Evolutionary conservation across 345 rosid species (phyloP).

Genomic region (Citrus medica): DNA sequence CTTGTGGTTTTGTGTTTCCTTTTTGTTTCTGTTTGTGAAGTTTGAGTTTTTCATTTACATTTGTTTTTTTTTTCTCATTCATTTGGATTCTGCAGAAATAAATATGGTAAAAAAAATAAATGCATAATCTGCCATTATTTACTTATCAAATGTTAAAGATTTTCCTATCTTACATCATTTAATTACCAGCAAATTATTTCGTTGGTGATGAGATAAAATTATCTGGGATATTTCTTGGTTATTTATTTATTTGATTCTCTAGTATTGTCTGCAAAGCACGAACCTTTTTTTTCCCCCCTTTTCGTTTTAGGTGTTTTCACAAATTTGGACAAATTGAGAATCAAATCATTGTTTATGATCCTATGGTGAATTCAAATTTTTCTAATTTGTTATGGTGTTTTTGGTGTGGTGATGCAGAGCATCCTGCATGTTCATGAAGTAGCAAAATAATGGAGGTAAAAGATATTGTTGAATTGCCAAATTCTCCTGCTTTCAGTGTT

Average conservation of each 20-base stretch:
- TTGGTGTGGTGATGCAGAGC: slow-evolving; percentile 1
- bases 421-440: not conserved
- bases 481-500: slow-evolving; percentile 36
- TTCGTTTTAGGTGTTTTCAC: not conserved
- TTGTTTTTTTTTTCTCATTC: no score
- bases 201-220: not conserved
- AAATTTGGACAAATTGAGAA: not conserved
- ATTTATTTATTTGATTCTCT: not conserved
- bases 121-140: not conserved
- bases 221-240: not conserved
- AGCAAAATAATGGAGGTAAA: slow-evolving; percentile 32
- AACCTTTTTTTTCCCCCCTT: not conserved
- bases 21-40: not conserved
- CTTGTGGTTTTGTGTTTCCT: not conserved
- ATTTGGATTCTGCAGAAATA: not conserved
- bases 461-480: slow-evolving; percentile 35
- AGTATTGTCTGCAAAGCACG: not conserved
- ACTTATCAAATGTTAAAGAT: not conserved
- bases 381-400: not conserved
- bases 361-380: not conserved
- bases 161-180: not conserved
- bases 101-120: not conserved
- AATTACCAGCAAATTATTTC: not conserved
- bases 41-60: not conserved
- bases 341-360: not conserved